Base-by-base conservation (phyloP, 2,329 filamentous ascomycete species). In the Exophiala sideris region DNA sequence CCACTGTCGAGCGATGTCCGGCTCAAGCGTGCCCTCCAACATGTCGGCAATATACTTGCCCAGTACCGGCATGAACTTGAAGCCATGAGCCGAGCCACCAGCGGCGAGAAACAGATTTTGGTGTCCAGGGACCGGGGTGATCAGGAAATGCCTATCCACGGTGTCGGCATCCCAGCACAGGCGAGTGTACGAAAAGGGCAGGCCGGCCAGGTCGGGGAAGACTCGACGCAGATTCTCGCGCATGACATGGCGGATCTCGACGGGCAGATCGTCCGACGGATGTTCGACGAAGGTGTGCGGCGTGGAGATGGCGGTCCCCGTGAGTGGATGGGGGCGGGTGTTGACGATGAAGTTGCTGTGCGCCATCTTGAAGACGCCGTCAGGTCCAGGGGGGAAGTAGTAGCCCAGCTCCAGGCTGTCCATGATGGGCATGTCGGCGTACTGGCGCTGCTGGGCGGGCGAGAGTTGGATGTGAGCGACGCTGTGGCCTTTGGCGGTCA, bases 91-190 rank as follows among this genome's bases (percentile, higher is more conserved):
- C 24, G 75, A 78, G 0, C 72, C 79, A 3, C 79, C 79, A 3
- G 75, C 71, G 2, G 75, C 79, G n/a, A 81, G 60, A 3, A 78
- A 64, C 18, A 80, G 60, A n/a, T 69, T 72, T 39, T 64, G 54
- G 42, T 71, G 65, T 10, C 70, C 65, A 0, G 78, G 76, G 64
- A 81, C 77, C 21, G 67, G 66, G 48, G 75, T 73, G 48, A 82
- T 78, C 14, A 82, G 62, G 47, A 80, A 82, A 21, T 76, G 69
- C 1, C 77, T 72, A 62, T 82, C 78, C 0, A 74, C 71, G 0
- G 79, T 82, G 59, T 82, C 79, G 0, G 78, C 74, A 60, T 79
- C 79, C 79, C 79, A 81, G 66, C 79, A 82, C 32, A 82, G 75
- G n/a, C 77, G 69, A 5, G 76, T 76, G 54, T 77, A 80, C 16